Conservation (phyloP, 192 early-diverging fungal species). For the Gaertneriomyces sp. region DNA sequence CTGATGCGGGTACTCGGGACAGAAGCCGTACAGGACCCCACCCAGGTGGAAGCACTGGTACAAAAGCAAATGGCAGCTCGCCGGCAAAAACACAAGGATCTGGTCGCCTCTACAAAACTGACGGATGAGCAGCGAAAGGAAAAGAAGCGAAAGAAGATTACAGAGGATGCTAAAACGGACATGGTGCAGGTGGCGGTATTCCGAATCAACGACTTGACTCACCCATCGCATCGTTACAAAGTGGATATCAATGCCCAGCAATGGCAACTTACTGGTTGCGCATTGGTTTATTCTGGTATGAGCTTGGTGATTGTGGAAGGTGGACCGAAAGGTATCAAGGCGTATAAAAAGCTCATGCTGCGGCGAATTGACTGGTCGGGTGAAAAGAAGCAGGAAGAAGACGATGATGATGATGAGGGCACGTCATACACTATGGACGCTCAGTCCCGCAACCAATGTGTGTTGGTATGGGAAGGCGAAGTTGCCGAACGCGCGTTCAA, state of each 20-base stretch:
- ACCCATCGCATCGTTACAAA: slow-evolving; percentile 86
- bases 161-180: slow-evolving; percentile 48
- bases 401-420: slow-evolving; percentile 36
- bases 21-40: slow-evolving; percentile 93
- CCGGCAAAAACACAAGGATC: slow-evolving; percentile 72
- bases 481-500: slow-evolving; percentile 74
- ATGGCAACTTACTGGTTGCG: slow-evolving; percentile 76
- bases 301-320: slow-evolving; percentile 91
- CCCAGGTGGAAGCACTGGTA: slow-evolving; percentile 89
- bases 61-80: slow-evolving; percentile 79
- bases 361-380: slow-evolving; percentile 89
- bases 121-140: slow-evolving; percentile 81
- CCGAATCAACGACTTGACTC: slow-evolving; percentile 71
- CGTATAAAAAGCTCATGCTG: slow-evolving; percentile 96
- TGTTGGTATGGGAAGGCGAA: slow-evolving; percentile 93
- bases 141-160: slow-evolving; percentile 71
- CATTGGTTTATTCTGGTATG: slow-evolving; percentile 68
- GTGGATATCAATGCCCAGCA: slow-evolving; percentile 87
- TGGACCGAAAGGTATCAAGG: slow-evolving; percentile 78
- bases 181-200: slow-evolving; percentile 80
- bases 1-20: slow-evolving; percentile 93
- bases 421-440: neutral
- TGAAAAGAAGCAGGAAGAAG: slow-evolving; percentile 46
- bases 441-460: slow-evolving; percentile 67
- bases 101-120: slow-evolving; percentile 78